Evolutionary conservation across 208 protist genomes (phyloP), one percentile per base, ranked within the genome.

Genomic region (Crithidia fasciculata): DNA sequence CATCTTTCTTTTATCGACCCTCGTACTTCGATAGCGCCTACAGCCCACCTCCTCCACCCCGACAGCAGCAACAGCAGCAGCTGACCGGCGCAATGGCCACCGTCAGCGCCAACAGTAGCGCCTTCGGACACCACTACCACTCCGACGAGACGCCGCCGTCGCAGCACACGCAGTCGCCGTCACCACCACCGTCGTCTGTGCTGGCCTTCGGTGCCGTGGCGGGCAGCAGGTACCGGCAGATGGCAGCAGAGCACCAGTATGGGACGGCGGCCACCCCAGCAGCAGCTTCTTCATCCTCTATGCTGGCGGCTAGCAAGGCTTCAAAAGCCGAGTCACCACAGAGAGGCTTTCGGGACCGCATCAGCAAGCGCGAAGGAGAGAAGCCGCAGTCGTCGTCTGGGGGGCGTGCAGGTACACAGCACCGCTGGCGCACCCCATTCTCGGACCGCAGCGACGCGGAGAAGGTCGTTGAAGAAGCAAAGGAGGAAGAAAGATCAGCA

Each of bases 201-300:
- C 36, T 59, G 6, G n/a, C 52, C 13, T 44, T 52, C 13, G 58
- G 45, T 12, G 36, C 49, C 1, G 57, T 63, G 16, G 39, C 63
- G 5, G 39, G 58, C 28, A 39, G 8, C 18, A 37, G 66, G 4
- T 73, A 74, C 37, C 74, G 47, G 16, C 67, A 73, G 50, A 39
- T 74, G 18, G 66, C 74, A 8, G 47, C 61, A n/a, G 59, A 74
- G 68, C 66, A 79, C n/a, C 68, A 19, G 8, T 73, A 69, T 36
- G 74, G 74, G 28, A 28, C 28, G 28, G 28, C 28, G 28, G 28
- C 28, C 28, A 28, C 28, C 28, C 28, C 28, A 28, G 28, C 28
- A 28, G 28, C 28, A 49, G 7, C 12, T 49, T 49, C 45, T 49
- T 28, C 28, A 28, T 28, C 28, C 28, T 28, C 28, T 28, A 2